Percentiles rank a stretch among this genome's conserved stretches.
Conservation (phyloP, 495 filamentous ascomycete species). For the Aspergillus ellipticus region DNA sequence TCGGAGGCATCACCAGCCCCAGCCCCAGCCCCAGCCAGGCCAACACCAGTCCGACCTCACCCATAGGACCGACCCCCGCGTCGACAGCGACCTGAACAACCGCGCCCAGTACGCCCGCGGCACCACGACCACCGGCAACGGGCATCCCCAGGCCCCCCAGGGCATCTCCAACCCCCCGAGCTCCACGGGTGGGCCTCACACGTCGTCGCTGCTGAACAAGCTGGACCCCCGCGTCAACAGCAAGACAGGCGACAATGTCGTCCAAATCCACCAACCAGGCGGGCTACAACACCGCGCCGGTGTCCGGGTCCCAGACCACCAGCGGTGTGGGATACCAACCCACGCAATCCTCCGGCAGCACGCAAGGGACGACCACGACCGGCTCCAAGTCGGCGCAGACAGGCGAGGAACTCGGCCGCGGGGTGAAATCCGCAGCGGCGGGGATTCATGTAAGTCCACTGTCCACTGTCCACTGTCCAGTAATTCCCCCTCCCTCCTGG, state of each 20-base stretch:
- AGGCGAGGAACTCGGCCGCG: conserved; percentile 15
- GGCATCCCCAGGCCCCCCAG: conserved; percentile 18
- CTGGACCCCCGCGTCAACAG: conserved; percentile 38
- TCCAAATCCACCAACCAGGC: conserved; percentile 3
- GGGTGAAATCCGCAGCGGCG: conserved; percentile 25
- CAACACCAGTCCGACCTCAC: conserved; percentile 43
- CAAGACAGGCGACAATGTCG: conserved; percentile 10
- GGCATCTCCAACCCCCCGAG: conserved; percentile 6
- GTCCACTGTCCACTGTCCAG: no score
- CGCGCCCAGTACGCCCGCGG: conserved; percentile 19
- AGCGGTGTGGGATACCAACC: conserved; percentile 15
- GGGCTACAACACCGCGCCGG: neutral
- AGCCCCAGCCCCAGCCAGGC: conserved; percentile 21
- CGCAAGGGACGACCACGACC: neutral
- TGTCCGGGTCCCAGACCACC: neutral
- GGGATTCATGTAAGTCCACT: conserved; percentile 37
- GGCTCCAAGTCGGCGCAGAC: conserved; percentile 6
- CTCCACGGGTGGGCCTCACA: conserved; percentile 39
- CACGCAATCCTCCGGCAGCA: conserved; percentile 17
- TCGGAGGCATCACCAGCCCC: conserved; percentile 6
- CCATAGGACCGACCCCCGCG: conserved; percentile 50
- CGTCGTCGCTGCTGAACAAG: conserved; percentile 53
- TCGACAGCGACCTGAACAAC: conserved; percentile 46
- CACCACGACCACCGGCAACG: conserved; percentile 15
- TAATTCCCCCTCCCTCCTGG: neutral